A percentile compares a stretch with the other conserved stretches of the same genome.
phyloP scores from a whole-genome alignment of 345 rosid species.

The Moricandia moricandioides region DNA sequence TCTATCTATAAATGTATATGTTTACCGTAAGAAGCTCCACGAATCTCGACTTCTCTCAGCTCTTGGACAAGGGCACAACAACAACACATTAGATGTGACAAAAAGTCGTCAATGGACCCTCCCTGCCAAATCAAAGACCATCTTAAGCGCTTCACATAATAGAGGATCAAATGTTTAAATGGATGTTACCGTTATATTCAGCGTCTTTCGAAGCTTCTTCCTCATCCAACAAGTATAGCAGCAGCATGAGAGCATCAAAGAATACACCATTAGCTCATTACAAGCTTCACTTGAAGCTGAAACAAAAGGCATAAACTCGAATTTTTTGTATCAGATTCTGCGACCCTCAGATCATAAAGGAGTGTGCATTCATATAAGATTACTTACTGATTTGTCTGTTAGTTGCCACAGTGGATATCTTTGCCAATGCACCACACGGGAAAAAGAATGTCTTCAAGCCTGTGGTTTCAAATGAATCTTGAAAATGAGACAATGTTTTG shows the following conservation, averaged over 20 bases:
- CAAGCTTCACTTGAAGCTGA: slow-evolving; percentile 85
- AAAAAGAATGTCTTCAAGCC: slow-evolving; percentile 74
- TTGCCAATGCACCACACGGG: slow-evolving; percentile 83
- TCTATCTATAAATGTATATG: not conserved
- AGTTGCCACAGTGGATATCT: slow-evolving; percentile 74
- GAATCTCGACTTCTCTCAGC: slow-evolving; percentile 85
- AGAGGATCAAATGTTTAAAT: not conserved
- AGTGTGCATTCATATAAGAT: not conserved
- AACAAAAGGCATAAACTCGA: not conserved
- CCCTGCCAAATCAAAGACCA: slow-evolving; percentile 49
- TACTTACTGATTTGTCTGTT: slow-evolving; percentile 68
- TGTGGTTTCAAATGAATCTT: slow-evolving; percentile 22
- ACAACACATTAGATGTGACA: slow-evolving; percentile 93
- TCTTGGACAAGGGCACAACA: slow-evolving; percentile 98
- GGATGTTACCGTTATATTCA: slow-evolving; percentile 62
- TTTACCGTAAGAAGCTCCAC: slow-evolving; percentile 54
- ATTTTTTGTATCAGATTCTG: not conserved
- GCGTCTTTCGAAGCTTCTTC: slow-evolving; percentile 70
- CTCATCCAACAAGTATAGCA: slow-evolving; percentile 89
- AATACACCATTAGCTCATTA: slow-evolving; percentile 83
- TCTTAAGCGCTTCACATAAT: not conserved
- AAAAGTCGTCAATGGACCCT: slow-evolving; percentile 83
- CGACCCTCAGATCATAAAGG: not conserved
- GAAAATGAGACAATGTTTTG: too few relatives aligned
- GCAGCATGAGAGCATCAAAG: slow-evolving; percentile 84